Conservation (phyloP, 805 yeast species). For the Zygoascus tannicola region DNA sequence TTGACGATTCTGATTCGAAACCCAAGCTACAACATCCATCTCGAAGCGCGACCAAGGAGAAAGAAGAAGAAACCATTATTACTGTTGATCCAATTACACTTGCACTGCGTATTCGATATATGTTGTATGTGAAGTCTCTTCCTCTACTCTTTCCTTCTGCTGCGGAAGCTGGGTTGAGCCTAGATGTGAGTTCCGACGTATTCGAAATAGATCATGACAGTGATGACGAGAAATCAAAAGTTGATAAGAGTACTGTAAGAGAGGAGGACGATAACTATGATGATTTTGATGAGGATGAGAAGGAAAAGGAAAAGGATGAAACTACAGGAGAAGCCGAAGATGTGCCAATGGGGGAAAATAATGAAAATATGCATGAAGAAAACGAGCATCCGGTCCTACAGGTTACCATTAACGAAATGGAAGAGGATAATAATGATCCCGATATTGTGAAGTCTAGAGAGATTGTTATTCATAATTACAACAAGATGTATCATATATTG, state of each 20-base stretch:
- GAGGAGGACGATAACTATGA: constrained; percentile 34
- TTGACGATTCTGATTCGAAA: not conserved
- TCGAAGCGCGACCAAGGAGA: not conserved
- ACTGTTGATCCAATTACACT: constrained; percentile 27
- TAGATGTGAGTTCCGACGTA: constrained; percentile 19
- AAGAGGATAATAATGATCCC: constrained; percentile 10
- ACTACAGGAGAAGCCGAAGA: not conserved
- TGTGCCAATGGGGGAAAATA: not conserved
- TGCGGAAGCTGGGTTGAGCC: constrained; percentile 7
- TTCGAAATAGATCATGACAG: constrained; percentile 16
- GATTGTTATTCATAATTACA: constrained; percentile 26
- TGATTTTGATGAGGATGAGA: constrained; percentile 30
- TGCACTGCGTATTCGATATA: constrained; percentile 32
- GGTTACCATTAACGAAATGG: not conserved
- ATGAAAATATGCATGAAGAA: not conserved
- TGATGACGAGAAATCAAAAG: constrained; percentile 11
- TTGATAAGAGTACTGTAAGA: constrained; percentile 19
- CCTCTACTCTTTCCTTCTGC: constrained; percentile 21
- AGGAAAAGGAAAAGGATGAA: constrained; percentile 18
- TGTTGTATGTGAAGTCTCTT: constrained; percentile 31
- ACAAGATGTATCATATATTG: constrained; percentile 55
- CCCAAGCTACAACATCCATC: not conserved
- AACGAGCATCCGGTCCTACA: not conserved
- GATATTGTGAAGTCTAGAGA: constrained; percentile 12
- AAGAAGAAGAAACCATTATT: constrained; percentile 3